A percentile compares a stretch with the other conserved stretches of the same genome.
Evolutionary conservation across 768 basidiomycete genomes (phyloP).

Genomic region (Lyophyllum decastes): DNA sequence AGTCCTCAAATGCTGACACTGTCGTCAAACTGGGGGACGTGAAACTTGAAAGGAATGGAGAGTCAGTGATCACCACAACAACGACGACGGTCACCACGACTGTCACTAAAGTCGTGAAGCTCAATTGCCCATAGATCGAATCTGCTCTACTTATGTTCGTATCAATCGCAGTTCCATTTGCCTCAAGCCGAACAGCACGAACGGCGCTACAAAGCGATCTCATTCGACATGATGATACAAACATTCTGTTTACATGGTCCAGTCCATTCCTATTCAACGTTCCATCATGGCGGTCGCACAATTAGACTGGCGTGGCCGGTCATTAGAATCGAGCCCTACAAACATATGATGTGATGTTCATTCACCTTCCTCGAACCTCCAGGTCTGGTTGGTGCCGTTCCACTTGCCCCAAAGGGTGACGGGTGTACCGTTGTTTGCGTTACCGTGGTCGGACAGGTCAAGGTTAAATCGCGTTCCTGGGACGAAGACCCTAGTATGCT

Average conservation of each 20-base stretch:
- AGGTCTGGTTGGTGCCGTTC: slow-evolving; percentile 43
- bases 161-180: not conserved
- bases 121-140: not conserved
- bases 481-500: slow-evolving; percentile 33
- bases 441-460: slow-evolving; percentile 46
- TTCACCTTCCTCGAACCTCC: slow-evolving; percentile 33
- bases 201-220: not conserved
- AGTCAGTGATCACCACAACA: slow-evolving; percentile 31
- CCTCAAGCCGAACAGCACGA: not conserved
- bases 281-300: not conserved
- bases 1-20: slow-evolving; percentile 21
- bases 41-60: slow-evolving; percentile 23
- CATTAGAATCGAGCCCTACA: not conserved
- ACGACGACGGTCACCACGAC: slow-evolving; percentile 31
- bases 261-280: not conserved
- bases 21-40: slow-evolving; percentile 23
- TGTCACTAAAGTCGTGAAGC: slow-evolving; percentile 23
- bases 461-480: slow-evolving; percentile 29
- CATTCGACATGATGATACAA: not conserved
- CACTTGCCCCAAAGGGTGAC: slow-evolving; percentile 43
- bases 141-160: not conserved
- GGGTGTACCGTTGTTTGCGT: slow-evolving; percentile 37
- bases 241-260: not conserved
- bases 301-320: not conserved
- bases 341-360: not conserved